phyloP scores from a whole-genome alignment of 2,329 filamentous ascomycete genomes.

The Beauveria scarabaeidicola region DNA sequence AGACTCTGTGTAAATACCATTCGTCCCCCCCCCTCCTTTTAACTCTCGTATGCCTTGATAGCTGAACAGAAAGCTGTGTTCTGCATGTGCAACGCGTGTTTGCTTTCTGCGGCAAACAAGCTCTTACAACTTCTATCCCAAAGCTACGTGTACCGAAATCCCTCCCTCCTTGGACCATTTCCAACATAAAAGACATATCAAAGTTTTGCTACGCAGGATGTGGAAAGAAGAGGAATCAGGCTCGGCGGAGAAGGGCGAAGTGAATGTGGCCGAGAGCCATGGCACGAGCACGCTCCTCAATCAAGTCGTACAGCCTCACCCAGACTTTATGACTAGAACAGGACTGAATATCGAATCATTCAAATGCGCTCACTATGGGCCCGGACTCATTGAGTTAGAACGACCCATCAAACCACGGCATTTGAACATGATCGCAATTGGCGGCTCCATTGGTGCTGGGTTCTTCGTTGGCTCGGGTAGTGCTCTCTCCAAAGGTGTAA shows the following conservation, averaged over 20 bases:
- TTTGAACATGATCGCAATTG: slow-evolving; percentile 52
- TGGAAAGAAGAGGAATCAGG: slow-evolving; percentile 7
- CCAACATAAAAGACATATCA: too few species aligned
- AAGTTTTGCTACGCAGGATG: background rate
- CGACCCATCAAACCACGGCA: slow-evolving; percentile 44
- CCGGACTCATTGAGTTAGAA: slow-evolving; percentile 28
- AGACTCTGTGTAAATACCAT: slow-evolving; percentile 5
- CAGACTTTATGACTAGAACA: slow-evolving; percentile 27
- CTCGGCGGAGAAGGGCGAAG: slow-evolving; percentile 1
- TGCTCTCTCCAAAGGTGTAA: slow-evolving; percentile 38
- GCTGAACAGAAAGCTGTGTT: background rate
- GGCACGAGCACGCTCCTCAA: slow-evolving; percentile 1
- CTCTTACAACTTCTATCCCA: background rate
- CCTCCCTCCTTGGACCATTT: background rate
- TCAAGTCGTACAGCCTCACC: slow-evolving; percentile 8
- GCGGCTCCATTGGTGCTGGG: slow-evolving; percentile 48
- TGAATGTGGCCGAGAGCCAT: background rate
- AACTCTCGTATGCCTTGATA: background rate
- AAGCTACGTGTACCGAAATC: background rate
- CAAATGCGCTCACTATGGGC: slow-evolving; percentile 27
- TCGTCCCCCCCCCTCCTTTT: background rate
- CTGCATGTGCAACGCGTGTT: slow-evolving; percentile 7
- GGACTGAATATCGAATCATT: slow-evolving; percentile 31
- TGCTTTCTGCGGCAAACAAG: slow-evolving; percentile 7
- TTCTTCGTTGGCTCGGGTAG: slow-evolving; percentile 53